These are phyloP conservation scores for Aegilops umbellulata DNA, from an alignment of 176 grass and related monocot species.

Conservation along the genomic window DNA sequence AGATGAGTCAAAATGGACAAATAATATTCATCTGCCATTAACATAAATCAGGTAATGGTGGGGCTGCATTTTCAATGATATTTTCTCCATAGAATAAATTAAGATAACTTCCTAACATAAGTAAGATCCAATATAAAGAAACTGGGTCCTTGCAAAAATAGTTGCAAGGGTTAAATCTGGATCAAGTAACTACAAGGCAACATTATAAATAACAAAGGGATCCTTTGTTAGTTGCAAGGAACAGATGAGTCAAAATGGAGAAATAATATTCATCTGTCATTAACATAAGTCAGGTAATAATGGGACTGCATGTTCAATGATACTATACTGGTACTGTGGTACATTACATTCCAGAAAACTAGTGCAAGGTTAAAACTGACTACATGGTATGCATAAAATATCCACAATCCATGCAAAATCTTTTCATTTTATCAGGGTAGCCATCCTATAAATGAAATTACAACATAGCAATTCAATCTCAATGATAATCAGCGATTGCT, in stretches of 20 bases:
- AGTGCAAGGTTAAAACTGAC: neutral
- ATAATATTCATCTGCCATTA: constrained; percentile 9
- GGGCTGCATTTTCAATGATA: neutral
- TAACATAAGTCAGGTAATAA: neutral
- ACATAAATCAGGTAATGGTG: neutral
- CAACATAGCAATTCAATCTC: neutral
- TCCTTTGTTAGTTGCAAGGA: neutral
- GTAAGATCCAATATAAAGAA: neutral
- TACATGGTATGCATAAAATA: neutral
- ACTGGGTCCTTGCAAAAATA: neutral
- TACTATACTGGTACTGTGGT: neutral
- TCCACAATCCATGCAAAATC: neutral
- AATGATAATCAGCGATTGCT: constrained; percentile 16
- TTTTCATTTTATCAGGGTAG: neutral
- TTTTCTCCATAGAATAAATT: constrained; percentile 31
- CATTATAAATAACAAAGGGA: neutral
- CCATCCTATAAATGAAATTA: neutral
- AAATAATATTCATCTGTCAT: constrained; percentile 7
- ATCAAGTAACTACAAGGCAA: neutral
- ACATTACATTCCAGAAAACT: neutral
- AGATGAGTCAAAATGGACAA: constrained; percentile 18
- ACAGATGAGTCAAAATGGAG: constrained; percentile 13
- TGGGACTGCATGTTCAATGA: neutral
- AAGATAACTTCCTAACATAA: neutral
- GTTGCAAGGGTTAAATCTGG: constrained; percentile 6